Conservation (phyloP, 2,329 filamentous ascomycete species). For the Penicillium sp. region DNA sequence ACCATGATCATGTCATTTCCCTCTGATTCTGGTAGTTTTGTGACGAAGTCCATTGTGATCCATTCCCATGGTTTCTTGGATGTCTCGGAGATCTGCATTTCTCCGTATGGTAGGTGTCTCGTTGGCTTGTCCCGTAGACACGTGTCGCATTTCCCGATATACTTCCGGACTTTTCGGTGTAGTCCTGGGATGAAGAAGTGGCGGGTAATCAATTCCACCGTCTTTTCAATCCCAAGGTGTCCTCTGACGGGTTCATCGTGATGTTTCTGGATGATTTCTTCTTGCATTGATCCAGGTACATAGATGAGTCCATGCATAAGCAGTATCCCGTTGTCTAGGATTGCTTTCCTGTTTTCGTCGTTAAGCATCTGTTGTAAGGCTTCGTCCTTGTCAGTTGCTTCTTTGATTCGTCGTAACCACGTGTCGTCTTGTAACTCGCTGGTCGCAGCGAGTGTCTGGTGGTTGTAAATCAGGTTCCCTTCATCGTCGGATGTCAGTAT, state of each 20-base stretch:
- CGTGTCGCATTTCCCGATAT: neutral
- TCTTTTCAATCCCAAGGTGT: neutral
- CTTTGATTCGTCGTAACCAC: neutral
- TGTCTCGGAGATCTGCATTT: neutral
- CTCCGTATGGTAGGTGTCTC: neutral
- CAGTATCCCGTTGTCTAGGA: neutral
- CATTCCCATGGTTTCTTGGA: neutral
- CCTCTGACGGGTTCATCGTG: neutral
- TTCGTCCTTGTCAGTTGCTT: neutral
- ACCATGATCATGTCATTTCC: neutral
- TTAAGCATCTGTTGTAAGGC: neutral
- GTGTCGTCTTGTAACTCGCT: neutral
- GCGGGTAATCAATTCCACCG: neutral
- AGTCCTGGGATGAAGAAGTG: constrained; percentile 3
- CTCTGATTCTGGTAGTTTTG: neutral
- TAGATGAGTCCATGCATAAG: constrained; percentile 5
- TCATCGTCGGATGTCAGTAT: neutral
- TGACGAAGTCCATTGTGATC: constrained; percentile 6
- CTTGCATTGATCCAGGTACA: neutral
- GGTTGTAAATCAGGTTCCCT: neutral
- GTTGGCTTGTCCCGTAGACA: neutral
- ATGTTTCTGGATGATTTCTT: constrained; percentile 1
- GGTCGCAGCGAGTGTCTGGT: neutral
- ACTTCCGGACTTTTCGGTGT: neutral
- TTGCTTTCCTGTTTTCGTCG: neutral